phyloP scores from a whole-genome alignment of 169 alveolate species.

The Plasmodium vivax region DNA sequence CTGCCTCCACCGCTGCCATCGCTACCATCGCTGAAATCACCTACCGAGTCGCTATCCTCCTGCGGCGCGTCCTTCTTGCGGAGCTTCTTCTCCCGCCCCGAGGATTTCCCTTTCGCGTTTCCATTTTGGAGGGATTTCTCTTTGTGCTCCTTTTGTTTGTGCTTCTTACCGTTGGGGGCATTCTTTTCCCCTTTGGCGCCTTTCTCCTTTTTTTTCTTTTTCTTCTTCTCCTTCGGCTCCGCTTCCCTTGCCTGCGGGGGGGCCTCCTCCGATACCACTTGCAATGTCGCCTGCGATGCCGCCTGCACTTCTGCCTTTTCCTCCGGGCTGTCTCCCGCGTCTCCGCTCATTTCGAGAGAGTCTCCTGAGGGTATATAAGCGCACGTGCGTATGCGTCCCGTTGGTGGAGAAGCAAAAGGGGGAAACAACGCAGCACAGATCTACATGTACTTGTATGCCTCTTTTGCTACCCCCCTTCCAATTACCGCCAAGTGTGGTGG shows the following conservation, averaged over 20 bases:
- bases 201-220: conserved; percentile 1
- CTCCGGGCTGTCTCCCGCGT: not conserved
- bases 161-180: not conserved
- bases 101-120: not conserved
- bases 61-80: not conserved
- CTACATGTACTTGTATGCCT: not conserved
- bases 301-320: not conserved
- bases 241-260: not conserved
- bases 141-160: not conserved
- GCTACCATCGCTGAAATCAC: not conserved
- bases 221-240: not conserved
- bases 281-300: not conserved
- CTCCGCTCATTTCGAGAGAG: not conserved
- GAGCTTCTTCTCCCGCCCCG: not conserved
- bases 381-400: not conserved
- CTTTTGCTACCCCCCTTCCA: not conserved
- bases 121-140: not conserved
- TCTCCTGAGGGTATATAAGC: not conserved
- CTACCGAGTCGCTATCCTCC: not conserved
- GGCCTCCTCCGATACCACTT: not conserved
- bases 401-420: not conserved
- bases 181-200: not conserved
- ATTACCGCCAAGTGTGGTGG: not conserved
- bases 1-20: not conserved
- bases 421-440: not conserved